Conservation (phyloP, 208 protist genomes). For the Crithidia expoeki region DNA sequence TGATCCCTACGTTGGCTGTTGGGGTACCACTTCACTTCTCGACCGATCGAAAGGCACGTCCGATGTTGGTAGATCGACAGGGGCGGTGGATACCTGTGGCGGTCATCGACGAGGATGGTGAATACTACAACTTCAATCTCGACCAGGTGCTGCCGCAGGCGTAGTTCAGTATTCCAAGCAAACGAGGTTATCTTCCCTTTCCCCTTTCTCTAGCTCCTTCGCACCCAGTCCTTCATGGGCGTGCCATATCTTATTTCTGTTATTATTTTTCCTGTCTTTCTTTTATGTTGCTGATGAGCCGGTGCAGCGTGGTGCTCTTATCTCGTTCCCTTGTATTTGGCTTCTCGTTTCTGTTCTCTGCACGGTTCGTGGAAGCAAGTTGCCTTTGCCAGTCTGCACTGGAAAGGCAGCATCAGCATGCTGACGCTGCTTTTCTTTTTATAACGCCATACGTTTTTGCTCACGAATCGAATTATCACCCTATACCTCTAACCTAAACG, state of each 20-base stretch:
- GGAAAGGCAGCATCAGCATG: too few species aligned
- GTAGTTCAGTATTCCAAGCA: neutral
- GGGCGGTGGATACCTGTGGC: constrained; percentile 16
- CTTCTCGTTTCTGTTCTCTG: too few species aligned
- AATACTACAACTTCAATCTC: constrained; percentile 23
- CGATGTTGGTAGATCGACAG: constrained; percentile 6
- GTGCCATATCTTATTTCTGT: neutral
- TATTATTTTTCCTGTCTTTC: neutral
- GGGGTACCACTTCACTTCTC: constrained; percentile 9
- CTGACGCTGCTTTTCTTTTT: neutral
- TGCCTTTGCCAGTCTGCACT: too few species aligned
- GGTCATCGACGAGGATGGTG: constrained; percentile 9
- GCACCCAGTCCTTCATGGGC: too few species aligned
- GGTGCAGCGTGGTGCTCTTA: neutral
- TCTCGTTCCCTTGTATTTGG: neutral
- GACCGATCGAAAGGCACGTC: constrained; percentile 5
- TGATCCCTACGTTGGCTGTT: neutral
- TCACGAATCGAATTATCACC: neutral
- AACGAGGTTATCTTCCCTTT: neutral
- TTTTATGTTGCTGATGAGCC: neutral
- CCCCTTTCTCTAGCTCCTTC: too few species aligned
- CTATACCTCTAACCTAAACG: neutral
- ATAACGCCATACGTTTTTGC: neutral
- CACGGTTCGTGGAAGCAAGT: too few species aligned
- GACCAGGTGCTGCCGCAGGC: constrained; percentile 9